Percentiles rank a stretch among this genome's conserved stretches.
phyloP scores from a whole-genome alignment of 192 early-diverging fungal species.

The Coemansia erecta region DNA sequence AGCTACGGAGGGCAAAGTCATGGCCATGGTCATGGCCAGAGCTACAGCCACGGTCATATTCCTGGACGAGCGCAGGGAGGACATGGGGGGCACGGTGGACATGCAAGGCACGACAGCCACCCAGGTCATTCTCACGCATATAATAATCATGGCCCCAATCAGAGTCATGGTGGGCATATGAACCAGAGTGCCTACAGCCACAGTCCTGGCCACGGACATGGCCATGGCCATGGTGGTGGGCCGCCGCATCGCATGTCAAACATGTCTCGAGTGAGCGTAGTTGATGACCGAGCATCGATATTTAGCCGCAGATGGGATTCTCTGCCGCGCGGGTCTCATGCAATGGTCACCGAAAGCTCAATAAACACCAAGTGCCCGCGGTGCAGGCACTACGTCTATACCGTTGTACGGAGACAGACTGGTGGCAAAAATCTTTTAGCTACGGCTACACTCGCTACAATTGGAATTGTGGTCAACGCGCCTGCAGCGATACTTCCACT shows the following conservation, averaged over 20 bases:
- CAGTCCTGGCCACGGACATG: neutral
- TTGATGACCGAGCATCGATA: constrained; percentile 33
- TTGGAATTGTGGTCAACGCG: constrained; percentile 41
- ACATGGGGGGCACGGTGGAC: constrained; percentile 4
- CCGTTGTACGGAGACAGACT: constrained; percentile 35
- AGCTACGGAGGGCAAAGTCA: neutral
- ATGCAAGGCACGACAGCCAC: neutral
- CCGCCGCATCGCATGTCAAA: constrained; percentile 5
- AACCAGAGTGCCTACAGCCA: neutral
- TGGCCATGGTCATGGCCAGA: neutral
- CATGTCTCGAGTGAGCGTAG: constrained; percentile 25
- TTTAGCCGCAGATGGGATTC: constrained; percentile 28
- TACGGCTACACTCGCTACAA: constrained; percentile 30
- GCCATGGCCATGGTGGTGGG: neutral
- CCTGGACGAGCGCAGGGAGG: neutral
- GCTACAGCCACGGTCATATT: neutral
- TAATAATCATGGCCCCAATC: neutral
- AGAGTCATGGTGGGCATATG: constrained; percentile 1
- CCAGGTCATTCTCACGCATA: neutral
- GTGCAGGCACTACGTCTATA: constrained; percentile 29
- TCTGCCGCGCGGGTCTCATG: constrained; percentile 32
- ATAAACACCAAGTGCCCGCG: constrained; percentile 33
- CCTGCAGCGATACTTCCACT: constrained; percentile 38
- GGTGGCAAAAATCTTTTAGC: constrained; percentile 44
- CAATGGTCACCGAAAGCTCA: constrained; percentile 21